These are phyloP conservation scores for Lanmaoa pseudosensibilis DNA, from an alignment of 768 basidiomycete genomes.

Conservation along the genomic window DNA sequence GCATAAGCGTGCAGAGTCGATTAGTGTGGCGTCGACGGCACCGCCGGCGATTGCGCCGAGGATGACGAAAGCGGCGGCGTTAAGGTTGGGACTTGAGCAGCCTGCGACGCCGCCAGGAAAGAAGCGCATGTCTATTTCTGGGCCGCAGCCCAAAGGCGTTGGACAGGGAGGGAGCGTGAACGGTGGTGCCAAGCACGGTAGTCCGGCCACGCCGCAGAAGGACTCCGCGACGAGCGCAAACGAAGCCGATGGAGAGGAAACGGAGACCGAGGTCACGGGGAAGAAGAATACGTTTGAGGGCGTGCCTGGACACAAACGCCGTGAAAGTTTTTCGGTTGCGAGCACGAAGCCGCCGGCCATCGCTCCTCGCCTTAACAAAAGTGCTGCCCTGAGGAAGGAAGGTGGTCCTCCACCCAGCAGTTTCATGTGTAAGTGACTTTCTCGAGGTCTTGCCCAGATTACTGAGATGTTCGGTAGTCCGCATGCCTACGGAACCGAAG, in stretches of 20 bases:
- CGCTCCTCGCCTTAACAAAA: slow-evolving; percentile 45
- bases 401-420: slow-evolving; percentile 58
- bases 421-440: slow-evolving; percentile 60
- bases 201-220: slow-evolving; percentile 13
- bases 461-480: slow-evolving; percentile 41
- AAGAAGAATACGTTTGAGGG: slow-evolving; percentile 65
- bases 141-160: slow-evolving; percentile 10
- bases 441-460: not conserved
- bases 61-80: slow-evolving; percentile 73
- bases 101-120: slow-evolving; percentile 41
- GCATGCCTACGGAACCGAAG: slow-evolving; percentile 42
- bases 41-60: slow-evolving; percentile 71
- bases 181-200: slow-evolving; percentile 2
- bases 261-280: slow-evolving; percentile 25
- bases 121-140: slow-evolving; percentile 37
- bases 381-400: slow-evolving; percentile 47
- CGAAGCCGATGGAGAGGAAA: slow-evolving; percentile 32
- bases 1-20: slow-evolving; percentile 69
- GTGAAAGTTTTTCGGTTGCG: slow-evolving; percentile 71
- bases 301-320: slow-evolving; percentile 81
- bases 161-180: slow-evolving; percentile 1
- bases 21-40: slow-evolving; percentile 72
- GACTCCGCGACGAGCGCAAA: slow-evolving; percentile 19
- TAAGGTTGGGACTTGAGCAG: slow-evolving; percentile 57
- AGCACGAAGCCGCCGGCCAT: slow-evolving; percentile 45